These are phyloP conservation scores for Porphyra umbilicalis DNA, from an alignment of 31 red algal genomes.

Conservation along the genomic window DNA sequence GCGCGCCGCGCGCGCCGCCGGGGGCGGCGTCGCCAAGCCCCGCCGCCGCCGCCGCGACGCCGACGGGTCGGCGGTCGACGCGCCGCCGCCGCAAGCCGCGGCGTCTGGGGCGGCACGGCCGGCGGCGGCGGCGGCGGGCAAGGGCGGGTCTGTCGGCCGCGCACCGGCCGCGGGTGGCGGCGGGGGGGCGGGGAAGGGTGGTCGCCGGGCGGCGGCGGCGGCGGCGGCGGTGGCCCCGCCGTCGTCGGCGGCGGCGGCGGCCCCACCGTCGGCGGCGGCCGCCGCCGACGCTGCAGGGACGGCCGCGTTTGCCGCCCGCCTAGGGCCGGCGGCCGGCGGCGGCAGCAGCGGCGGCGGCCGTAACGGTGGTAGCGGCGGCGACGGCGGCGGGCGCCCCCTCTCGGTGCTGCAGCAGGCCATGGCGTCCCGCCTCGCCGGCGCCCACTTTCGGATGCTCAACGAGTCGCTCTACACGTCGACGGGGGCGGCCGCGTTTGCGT, in stretches of 20 bases:
- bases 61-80: background rate
- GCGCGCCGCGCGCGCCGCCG: background rate
- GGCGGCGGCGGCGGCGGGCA: background rate
- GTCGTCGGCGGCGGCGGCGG: background rate
- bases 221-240: background rate
- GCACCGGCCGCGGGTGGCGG: background rate
- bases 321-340: too few relatives aligned
- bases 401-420: constrained; percentile 46
- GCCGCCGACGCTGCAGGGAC: too few relatives aligned
- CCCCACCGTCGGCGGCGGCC: background rate
- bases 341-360: too few relatives aligned
- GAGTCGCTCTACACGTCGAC: constrained; percentile 66
- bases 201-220: too few relatives aligned
- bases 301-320: too few relatives aligned
- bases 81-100: background rate
- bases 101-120: background rate
- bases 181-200: too few relatives aligned
- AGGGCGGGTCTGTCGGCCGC: background rate
- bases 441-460: constrained; percentile 79
- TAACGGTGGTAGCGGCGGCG: too few relatives aligned
- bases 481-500: constrained; percentile 20
- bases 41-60: background rate
- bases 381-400: background rate
- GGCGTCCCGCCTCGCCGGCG: constrained; percentile 25
- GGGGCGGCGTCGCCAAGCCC: background rate